These are phyloP conservation scores for Ustilago tritici DNA, from an alignment of 1,284 basidiomycete genomes.

Conservation along the genomic window DNA sequence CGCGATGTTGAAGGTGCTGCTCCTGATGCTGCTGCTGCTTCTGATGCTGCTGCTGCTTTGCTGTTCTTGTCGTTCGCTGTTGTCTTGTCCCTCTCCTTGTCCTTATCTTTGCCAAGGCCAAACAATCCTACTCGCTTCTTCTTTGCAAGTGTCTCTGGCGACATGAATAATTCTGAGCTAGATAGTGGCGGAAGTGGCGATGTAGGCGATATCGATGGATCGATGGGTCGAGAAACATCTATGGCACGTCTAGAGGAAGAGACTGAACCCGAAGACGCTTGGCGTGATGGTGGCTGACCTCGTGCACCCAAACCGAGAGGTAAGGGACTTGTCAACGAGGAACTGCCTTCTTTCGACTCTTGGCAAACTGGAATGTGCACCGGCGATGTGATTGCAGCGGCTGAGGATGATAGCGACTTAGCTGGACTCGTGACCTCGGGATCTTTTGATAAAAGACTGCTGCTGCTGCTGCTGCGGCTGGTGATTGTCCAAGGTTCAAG, in stretches of 20 bases:
- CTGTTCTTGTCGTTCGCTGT: slow-evolving; percentile 4
- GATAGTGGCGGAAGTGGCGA: not conserved
- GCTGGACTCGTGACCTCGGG: slow-evolving; percentile 5
- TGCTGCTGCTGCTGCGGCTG: not conserved
- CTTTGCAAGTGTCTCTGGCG: slow-evolving; percentile 27
- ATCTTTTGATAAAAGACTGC: not conserved
- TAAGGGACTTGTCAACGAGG: not conserved
- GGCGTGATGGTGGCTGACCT: slow-evolving; percentile 12
- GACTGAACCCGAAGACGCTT: slow-evolving; percentile 15
- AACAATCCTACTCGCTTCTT: slow-evolving; percentile 39
- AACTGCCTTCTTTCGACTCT: not conserved
- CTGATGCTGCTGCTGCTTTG: not conserved
- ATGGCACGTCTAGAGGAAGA: slow-evolving; percentile 33
- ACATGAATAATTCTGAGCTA: slow-evolving; percentile 17
- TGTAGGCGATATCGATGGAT: slow-evolving; percentile 10
- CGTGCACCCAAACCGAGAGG: slow-evolving; percentile 8
- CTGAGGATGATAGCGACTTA: not conserved
- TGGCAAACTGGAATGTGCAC: not conserved
- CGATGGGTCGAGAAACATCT: slow-evolving; percentile 43
- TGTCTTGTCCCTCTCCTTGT: slow-evolving; percentile 15
- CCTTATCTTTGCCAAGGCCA: slow-evolving; percentile 33
- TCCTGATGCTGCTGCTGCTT: not conserved
- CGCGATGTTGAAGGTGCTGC: slow-evolving; percentile 1
- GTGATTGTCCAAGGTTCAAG: not conserved
- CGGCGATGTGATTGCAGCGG: slow-evolving; percentile 11